phyloP scores from a whole-genome alignment of 164 flowering plant genomes.

The Amborella trichopoda region DNA sequence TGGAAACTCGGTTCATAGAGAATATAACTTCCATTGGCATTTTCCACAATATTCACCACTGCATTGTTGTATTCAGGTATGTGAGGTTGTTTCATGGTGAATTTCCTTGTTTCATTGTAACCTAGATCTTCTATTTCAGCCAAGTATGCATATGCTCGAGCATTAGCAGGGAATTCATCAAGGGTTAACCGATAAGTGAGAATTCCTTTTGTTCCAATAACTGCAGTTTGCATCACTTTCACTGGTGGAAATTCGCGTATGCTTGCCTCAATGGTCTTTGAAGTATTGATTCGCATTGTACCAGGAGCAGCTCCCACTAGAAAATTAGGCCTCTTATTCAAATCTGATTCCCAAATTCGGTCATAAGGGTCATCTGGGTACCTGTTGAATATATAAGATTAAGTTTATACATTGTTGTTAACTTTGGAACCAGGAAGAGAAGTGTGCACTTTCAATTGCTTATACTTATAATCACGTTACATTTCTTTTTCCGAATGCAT shows the following conservation, averaged over 20 bases:
- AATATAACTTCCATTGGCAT: slow-evolving; percentile 78
- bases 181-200: slow-evolving; percentile 71
- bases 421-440: too few species aligned
- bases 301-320: slow-evolving; percentile 87
- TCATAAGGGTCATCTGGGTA: slow-evolving; percentile 98
- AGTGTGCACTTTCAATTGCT: too few species aligned
- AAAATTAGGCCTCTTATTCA: slow-evolving; percentile 57
- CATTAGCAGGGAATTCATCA: slow-evolving; percentile 88
- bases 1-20: slow-evolving; percentile 91
- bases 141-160: slow-evolving; percentile 85
- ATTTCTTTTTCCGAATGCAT: background rate
- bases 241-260: slow-evolving; percentile 85
- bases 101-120: slow-evolving; percentile 60
- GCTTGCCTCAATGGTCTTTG: slow-evolving; percentile 31
- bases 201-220: slow-evolving; percentile 65
- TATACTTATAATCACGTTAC: background rate
- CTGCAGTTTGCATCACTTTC: slow-evolving; percentile 97
- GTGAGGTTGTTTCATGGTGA: slow-evolving; percentile 54
- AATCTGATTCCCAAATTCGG: slow-evolving; percentile 90
- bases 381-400: too few species aligned
- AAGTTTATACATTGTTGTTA: too few species aligned
- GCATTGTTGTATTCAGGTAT: slow-evolving; percentile 62
- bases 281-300: slow-evolving; percentile 62
- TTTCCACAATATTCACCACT: slow-evolving; percentile 81
- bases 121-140: slow-evolving; percentile 86